Conservation (phyloP, 129 eudicot species). For the Flaveria trinervia region DNA sequence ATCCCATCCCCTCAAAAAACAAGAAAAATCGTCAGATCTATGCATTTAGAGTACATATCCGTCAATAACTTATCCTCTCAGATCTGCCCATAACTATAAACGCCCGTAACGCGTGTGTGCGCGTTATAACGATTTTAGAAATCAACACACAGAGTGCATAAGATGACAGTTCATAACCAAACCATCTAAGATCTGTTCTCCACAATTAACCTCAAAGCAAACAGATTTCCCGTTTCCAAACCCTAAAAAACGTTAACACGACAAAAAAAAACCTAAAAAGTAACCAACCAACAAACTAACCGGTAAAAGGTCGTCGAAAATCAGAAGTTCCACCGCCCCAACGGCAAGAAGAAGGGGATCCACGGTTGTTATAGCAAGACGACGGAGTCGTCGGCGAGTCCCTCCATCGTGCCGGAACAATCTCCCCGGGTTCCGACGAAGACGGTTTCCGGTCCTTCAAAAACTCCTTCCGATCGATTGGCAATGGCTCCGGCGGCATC, state of each 20-base stretch:
- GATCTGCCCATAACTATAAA: constrained; percentile 43
- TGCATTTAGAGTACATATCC: constrained; percentile 4
- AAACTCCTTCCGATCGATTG: constrained; percentile 82
- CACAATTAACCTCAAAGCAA: constrained; percentile 16
- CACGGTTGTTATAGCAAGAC: constrained; percentile 33
- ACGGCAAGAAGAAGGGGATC: constrained; percentile 12
- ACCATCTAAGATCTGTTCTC: neutral
- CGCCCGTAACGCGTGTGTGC: constrained; percentile 11
- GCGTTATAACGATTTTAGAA: neutral
- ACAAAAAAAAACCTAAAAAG: neutral
- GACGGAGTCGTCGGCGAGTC: constrained; percentile 46
- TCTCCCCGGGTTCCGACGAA: constrained; percentile 33
- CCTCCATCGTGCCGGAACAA: constrained; percentile 47
- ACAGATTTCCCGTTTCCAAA: neutral
- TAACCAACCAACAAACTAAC: constrained; percentile 33
- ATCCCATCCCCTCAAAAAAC: constrained; percentile 10
- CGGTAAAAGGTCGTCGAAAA: constrained; percentile 40
- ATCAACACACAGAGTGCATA: constrained; percentile 14
- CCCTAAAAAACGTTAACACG: constrained; percentile 1
- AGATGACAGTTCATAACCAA: neutral
- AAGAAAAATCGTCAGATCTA: constrained; percentile 42
- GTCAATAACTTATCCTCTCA: constrained; percentile 35
- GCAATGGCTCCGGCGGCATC: constrained; percentile 92
- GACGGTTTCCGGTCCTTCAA: constrained; percentile 58
- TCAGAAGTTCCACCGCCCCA: constrained; percentile 28